Percentiles rank a stretch among this genome's conserved stretches.
Conservation (phyloP, 2,329 filamentous ascomycete species). For the Acephala macrosclerotiorum region DNA sequence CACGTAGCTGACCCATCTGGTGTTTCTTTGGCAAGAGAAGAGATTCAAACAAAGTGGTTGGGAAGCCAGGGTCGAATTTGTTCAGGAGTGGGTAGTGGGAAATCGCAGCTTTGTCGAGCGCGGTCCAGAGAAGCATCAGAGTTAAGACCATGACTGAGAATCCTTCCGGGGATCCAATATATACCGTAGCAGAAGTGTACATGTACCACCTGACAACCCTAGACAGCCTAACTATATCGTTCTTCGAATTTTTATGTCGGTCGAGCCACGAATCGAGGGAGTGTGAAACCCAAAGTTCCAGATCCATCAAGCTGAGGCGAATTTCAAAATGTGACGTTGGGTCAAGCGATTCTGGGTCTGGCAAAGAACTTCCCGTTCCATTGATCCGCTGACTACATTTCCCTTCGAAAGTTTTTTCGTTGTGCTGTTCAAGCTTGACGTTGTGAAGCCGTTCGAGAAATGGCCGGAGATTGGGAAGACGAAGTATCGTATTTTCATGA, state of each 20-base stretch:
- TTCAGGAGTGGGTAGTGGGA: slow-evolving; percentile 49
- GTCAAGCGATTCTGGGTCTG: slow-evolving; percentile 7
- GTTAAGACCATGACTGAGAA: slow-evolving; percentile 63
- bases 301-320: slow-evolving; percentile 18
- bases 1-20: slow-evolving; percentile 54
- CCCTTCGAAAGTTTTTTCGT: slow-evolving; percentile 13
- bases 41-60: slow-evolving; percentile 47
- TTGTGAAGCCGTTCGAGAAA: slow-evolving; percentile 18
- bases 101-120: slow-evolving; percentile 57
- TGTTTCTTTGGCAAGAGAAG: slow-evolving; percentile 52
- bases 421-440: neutral
- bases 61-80: slow-evolving; percentile 56
- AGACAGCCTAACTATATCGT: neutral
- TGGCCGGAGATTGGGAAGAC: slow-evolving; percentile 20
- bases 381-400: slow-evolving; percentile 19
- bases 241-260: slow-evolving; percentile 3
- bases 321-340: neutral
- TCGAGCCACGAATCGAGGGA: slow-evolving; percentile 20
- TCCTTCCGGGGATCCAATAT: slow-evolving; percentile 52
- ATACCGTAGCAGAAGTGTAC: slow-evolving; percentile 38
- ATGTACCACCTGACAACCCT: slow-evolving; percentile 45
- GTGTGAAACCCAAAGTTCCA: slow-evolving; percentile 24
- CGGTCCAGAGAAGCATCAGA: slow-evolving; percentile 64
- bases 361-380: slow-evolving; percentile 13
- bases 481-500: slow-evolving; percentile 17